Base-by-base conservation (phyloP, 2,329 filamentous ascomycete genomes). In the Talaromyces amestolkiae region DNA sequence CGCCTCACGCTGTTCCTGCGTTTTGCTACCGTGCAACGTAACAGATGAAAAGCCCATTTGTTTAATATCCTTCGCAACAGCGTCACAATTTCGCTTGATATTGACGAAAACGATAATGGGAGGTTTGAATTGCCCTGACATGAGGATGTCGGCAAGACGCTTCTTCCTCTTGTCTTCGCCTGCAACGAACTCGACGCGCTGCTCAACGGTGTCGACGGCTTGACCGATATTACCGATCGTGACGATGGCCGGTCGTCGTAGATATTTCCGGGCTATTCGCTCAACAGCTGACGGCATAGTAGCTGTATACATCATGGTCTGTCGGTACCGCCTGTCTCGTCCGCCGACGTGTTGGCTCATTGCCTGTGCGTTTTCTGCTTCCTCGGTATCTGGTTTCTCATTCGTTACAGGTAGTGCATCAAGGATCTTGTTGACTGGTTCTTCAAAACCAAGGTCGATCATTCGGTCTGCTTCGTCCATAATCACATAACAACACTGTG, bases 251-350 rank as follows among this genome's bases (percentile, higher is more conserved):
- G 95, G 95, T 13, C 95, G 88, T 0, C 94, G 91, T 17, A 98
- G 87, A 75, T 99, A 99, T 76, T 97, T 97, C 72, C 93, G 90
- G n/a, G 95, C 95, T 69, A 99, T 98, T 68, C 91, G 91, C 76
- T 99, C 95, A 17, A 99, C 91, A 0, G 91, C 87, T 0, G 91
- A 82, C 1, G 95, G 93, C 95, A 99, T 99, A 33, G 95, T 99
- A 62, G 95, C 95, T 69, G 95, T 98, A 87, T 98, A 99, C 95
- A 99, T 99, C 95, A 99, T 99, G 0, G 95, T 99, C 78, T 99
- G 94, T 66, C 95, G 85, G 81, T 98, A 98, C 24, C 91, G 86
- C 9, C 45, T 62, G 72, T 93, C 90, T 70, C 88, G 87, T 19
- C 87, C 87, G 62, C 89, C 89, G 1, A 96, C 81, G 72, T 91